phyloP scores from a whole-genome alignment of 306 rosid genomes.

The Argentina anserina region DNA sequence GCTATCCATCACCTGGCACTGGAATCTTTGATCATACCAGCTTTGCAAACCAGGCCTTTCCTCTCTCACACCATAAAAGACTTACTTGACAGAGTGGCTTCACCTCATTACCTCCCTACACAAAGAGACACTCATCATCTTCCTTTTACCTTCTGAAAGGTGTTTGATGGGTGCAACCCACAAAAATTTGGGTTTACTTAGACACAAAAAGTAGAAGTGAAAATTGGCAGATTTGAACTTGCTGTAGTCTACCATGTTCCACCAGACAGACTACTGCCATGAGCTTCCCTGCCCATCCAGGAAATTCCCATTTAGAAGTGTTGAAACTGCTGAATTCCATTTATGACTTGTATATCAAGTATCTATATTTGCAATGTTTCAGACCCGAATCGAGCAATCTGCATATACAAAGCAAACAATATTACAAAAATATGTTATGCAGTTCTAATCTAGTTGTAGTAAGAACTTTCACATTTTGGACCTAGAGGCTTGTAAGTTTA shows the following conservation, averaged over 20 bases:
- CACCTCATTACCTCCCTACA: slow-evolving; percentile 44
- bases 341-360: slow-evolving; percentile 23
- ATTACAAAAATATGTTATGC: slow-evolving; percentile 1
- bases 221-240: slow-evolving; percentile 36
- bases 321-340: slow-evolving; percentile 36
- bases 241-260: slow-evolving; percentile 43
- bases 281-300: slow-evolving; percentile 65
- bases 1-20: slow-evolving; percentile 64
- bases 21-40: slow-evolving; percentile 63
- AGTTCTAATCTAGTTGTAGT: background rate
- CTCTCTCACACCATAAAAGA: slow-evolving; percentile 40
- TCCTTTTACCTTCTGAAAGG: slow-evolving; percentile 44
- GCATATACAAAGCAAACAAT: slow-evolving; percentile 21
- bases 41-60: slow-evolving; percentile 61
- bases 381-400: slow-evolving; percentile 36
- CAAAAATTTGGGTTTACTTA: slow-evolving; percentile 57
- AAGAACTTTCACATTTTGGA: background rate
- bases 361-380: slow-evolving; percentile 22
- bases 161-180: slow-evolving; percentile 54
- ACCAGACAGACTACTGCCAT: slow-evolving; percentile 36
- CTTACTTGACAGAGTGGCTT: slow-evolving; percentile 51
- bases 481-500: slow-evolving; percentile 19
- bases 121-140: slow-evolving; percentile 44
- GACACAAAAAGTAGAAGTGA: slow-evolving; percentile 27
- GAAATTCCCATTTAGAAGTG: slow-evolving; percentile 34